phyloP scores from a whole-genome alignment of 1,284 basidiomycete genomes.

The Bondarzewia mesenterica region DNA sequence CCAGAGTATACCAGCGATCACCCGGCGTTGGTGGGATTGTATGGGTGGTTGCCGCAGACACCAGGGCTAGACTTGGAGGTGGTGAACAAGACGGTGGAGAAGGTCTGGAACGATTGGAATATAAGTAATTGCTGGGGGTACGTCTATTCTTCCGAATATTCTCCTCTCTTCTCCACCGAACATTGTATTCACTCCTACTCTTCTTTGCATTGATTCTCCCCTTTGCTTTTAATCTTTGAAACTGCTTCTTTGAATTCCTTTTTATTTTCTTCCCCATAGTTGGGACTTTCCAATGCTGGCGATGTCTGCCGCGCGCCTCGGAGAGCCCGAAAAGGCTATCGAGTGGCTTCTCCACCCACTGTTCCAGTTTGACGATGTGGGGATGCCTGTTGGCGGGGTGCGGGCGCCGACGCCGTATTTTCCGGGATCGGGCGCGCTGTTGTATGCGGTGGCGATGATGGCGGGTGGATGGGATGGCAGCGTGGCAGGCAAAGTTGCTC shows the following conservation, averaged over 20 bases:
- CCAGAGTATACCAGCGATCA: conserved; percentile 47
- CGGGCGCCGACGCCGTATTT: conserved; percentile 56
- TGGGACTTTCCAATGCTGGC: conserved; percentile 61
- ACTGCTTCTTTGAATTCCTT: no score
- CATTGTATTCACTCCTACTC: no score
- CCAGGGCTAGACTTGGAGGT: conserved; percentile 36
- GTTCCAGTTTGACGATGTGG: conserved; percentile 51
- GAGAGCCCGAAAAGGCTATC: conserved; percentile 38
- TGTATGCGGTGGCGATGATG: conserved; percentile 52
- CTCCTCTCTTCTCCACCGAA: no score
- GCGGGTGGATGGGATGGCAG: conserved; percentile 47
- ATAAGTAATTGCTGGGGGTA: conserved; percentile 46
- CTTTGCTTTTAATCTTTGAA: no score
- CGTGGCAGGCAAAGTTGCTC: conserved; percentile 25
- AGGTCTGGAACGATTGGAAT: conserved; percentile 49
- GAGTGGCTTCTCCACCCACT: conserved; percentile 48
- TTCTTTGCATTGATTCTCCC: no score
- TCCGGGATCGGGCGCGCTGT: conserved; percentile 43
- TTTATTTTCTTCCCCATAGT: no score
- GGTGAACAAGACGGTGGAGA: conserved; percentile 42
- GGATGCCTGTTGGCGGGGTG: conserved; percentile 52
- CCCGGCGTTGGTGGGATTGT: conserved; percentile 45
- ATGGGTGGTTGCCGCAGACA: conserved; percentile 51
- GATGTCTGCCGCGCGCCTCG: conserved; percentile 50
- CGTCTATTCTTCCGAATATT: background rate